These are phyloP conservation scores for Isoetes taiwanensis DNA, from an alignment of 75 land plant genomes.

Conservation along the genomic window DNA sequence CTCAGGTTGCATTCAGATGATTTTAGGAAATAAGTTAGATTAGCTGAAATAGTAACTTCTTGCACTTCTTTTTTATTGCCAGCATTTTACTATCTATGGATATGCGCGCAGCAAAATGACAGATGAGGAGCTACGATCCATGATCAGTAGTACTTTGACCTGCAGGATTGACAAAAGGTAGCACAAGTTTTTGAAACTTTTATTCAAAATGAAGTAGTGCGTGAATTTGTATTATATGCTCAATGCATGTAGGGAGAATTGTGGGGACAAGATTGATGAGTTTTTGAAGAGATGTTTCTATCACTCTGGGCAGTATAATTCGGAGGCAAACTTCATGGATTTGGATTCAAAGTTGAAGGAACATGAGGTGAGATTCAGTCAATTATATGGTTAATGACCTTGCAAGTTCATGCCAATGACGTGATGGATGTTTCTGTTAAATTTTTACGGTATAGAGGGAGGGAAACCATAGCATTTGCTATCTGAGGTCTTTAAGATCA, in stretches of 20 bases:
- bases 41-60: background rate
- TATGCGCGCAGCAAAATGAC: constrained; percentile 89
- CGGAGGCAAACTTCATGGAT: constrained; percentile 52
- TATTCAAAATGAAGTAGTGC: background rate
- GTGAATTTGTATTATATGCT: background rate
- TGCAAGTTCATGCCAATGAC: no score
- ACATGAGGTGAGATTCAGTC: no score
- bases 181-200: background rate
- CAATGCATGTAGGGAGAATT: constrained; percentile 45
- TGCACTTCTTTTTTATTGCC: constrained; percentile 1
- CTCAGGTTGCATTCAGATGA: constrained; percentile 46
- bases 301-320: constrained; percentile 71
- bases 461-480: no score
- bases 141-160: constrained; percentile 74
- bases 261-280: constrained; percentile 59
- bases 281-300: constrained; percentile 70
- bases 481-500: no score
- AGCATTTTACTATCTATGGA: constrained; percentile 83
- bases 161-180: constrained; percentile 91
- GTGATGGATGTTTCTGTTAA: no score
- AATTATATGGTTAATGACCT: no score
- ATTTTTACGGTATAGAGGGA: no score
- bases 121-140: constrained; percentile 65
- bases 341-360: constrained; percentile 52
- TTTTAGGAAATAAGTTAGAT: background rate